phyloP scores from a whole-genome alignment of 495 filamentous ascomycete species.

The Talaromyces proteolyticus region DNA sequence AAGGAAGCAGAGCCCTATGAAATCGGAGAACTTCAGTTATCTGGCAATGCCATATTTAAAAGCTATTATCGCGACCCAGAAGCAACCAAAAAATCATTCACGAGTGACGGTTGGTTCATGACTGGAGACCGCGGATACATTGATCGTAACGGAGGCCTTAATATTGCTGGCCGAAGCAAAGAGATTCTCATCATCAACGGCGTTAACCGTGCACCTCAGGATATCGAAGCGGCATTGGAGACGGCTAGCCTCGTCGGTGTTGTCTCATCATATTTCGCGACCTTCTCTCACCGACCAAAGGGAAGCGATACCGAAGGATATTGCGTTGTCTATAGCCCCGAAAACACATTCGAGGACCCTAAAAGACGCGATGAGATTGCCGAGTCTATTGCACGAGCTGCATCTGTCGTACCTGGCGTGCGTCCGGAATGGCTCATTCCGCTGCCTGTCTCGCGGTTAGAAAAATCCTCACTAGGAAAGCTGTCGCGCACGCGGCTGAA shows the following conservation, averaged over 20 bases:
- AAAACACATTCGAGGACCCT: background rate
- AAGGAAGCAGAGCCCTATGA: conserved; percentile 2
- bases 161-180: conserved; percentile 47
- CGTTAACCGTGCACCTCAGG: conserved; percentile 36
- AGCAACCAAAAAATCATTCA: conserved; percentile 59
- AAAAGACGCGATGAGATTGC: conserved; percentile 1
- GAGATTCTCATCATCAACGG: conserved; percentile 52
- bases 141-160: conserved; percentile 51
- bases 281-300: conserved; percentile 21
- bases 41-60: conserved; percentile 62
- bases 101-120: conserved; percentile 72
- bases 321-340: conserved; percentile 28
- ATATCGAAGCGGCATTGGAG: conserved; percentile 40
- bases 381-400: background rate
- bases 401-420: background rate
- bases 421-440: conserved; percentile 11
- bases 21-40: conserved; percentile 20
- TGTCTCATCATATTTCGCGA: conserved; percentile 16
- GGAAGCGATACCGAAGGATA: conserved; percentile 28
- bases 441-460: conserved; percentile 6
- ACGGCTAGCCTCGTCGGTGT: conserved; percentile 22
- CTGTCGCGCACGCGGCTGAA: conserved; percentile 29
- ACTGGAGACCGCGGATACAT: conserved; percentile 69
- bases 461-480: conserved; percentile 42
- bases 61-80: conserved; percentile 69